Conservation (phyloP, 139 green algal genomes). For the Limnomonas spitsbergensis region DNA sequence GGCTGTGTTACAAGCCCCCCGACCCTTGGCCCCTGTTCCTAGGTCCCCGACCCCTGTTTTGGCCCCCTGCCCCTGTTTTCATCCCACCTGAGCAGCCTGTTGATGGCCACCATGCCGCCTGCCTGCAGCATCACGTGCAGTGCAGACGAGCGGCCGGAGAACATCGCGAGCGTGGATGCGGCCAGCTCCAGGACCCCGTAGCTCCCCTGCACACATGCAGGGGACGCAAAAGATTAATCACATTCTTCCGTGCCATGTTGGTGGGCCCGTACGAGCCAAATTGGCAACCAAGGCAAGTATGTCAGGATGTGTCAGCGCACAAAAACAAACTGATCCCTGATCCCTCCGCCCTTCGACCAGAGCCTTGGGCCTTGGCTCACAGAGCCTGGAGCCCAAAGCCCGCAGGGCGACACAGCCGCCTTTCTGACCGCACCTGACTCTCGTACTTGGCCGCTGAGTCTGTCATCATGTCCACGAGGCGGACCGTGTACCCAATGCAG, state of each 20-base stretch:
- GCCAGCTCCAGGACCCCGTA: conserved; percentile 31
- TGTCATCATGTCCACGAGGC: conserved; percentile 13
- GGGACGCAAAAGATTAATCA: background rate
- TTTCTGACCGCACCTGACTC: background rate
- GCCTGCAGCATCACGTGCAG: background rate
- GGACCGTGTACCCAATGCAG: conserved; percentile 16
- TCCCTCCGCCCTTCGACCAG: background rate
- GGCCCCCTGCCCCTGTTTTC: too few relatives aligned
- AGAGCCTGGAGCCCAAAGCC: too few relatives aligned
- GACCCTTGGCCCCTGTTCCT: too few relatives aligned
- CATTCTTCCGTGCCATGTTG: too few relatives aligned
- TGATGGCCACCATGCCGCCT: background rate
- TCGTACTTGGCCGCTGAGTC: background rate
- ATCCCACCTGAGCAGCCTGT: background rate
- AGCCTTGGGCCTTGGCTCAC: background rate
- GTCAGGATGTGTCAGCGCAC: background rate
- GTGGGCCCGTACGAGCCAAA: too few relatives aligned
- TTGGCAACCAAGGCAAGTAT: background rate
- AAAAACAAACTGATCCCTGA: background rate
- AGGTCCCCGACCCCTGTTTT: too few relatives aligned
- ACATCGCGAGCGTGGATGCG: conserved; percentile 32
- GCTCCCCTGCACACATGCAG: background rate
- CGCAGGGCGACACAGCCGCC: too few relatives aligned
- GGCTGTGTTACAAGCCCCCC: too few relatives aligned
- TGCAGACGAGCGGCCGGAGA: background rate